Evolutionary conservation across 768 basidiomycete species (phyloP).

Genomic region (Boletus speciosus): DNA sequence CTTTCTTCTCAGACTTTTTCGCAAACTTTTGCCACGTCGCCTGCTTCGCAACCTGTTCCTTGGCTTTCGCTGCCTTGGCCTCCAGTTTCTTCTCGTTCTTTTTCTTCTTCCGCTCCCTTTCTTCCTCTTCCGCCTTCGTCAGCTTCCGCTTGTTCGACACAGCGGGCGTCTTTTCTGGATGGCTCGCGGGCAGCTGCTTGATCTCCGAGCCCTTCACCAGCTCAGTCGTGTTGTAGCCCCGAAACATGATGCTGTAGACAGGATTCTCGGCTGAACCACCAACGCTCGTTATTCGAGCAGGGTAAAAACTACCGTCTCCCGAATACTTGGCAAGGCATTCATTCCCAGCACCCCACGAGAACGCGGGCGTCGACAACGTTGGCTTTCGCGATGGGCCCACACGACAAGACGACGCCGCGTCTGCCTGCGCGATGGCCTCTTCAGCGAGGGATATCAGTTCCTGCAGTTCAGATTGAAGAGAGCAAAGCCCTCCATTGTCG

Average conservation of each 20-base stretch:
- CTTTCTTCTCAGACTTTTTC: conserved; percentile 92
- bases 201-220: conserved; percentile 69
- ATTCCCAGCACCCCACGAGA: conserved; percentile 75
- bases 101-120: conserved; percentile 87
- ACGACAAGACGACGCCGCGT: conserved; percentile 58
- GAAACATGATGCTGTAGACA: conserved; percentile 87
- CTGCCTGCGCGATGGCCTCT: conserved; percentile 64
- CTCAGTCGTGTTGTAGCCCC: conserved; percentile 89
- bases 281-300: conserved; percentile 81
- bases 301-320: conserved; percentile 81
- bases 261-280: conserved; percentile 79
- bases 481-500: conserved; percentile 65
- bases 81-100: conserved; percentile 94
- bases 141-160: conserved; percentile 71
- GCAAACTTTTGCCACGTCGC: conserved; percentile 92
- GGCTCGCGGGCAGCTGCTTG: conserved; percentile 62
- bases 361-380: conserved; percentile 44
- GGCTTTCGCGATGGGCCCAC: conserved; percentile 56
- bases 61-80: conserved; percentile 77
- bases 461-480: conserved; percentile 71
- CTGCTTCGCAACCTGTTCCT: conserved; percentile 83
- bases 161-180: conserved; percentile 39
- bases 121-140: conserved; percentile 78
- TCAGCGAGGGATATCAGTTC: conserved; percentile 83
- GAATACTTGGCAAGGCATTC: conserved; percentile 87